Percentiles rank a stretch among this genome's conserved stretches.
Conservation (phyloP, 2,329 filamentous ascomycete species). For the Pseudocercospora crystallina region DNA sequence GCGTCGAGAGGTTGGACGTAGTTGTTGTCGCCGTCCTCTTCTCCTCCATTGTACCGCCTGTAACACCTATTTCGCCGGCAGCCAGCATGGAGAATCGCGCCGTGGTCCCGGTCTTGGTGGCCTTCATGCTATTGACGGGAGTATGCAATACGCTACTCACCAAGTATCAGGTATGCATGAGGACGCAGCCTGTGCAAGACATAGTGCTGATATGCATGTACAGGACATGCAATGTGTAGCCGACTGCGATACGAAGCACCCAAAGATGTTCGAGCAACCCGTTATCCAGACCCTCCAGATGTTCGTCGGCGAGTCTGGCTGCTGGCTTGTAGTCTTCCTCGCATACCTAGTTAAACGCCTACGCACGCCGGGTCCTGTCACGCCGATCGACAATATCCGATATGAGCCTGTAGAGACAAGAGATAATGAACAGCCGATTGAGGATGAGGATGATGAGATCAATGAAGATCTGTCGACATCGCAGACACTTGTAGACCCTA, state of each 20-base stretch:
- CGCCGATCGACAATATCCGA: constrained; percentile 26
- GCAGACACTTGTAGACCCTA: constrained; percentile 38
- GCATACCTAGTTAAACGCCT: constrained; percentile 62
- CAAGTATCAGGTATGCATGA: constrained; percentile 78
- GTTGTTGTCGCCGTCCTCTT: too few relatives aligned
- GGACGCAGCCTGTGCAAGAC: neutral
- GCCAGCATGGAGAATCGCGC: constrained; percentile 59
- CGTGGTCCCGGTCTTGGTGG: constrained; percentile 80
- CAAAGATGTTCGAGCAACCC: constrained; percentile 82
- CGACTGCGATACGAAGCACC: constrained; percentile 74
- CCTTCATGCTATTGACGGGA: constrained; percentile 94
- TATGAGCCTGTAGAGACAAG: constrained; percentile 31
- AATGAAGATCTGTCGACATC: constrained; percentile 43
- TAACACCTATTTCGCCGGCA: neutral
- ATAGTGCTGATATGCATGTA: neutral
- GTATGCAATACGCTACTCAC: constrained; percentile 96
- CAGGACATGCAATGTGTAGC: constrained; percentile 96
- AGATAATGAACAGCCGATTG: constrained; percentile 34
- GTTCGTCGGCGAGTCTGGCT: constrained; percentile 95
- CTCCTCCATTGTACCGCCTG: too few relatives aligned
- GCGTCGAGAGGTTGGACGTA: too few relatives aligned
- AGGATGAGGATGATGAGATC: constrained; percentile 42
- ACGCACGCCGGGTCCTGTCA: constrained; percentile 21
- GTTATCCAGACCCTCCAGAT: constrained; percentile 96
- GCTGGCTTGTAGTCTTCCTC: constrained; percentile 82